Conservation (phyloP, 345 rosid genomes). For the Passiflora organensis region DNA sequence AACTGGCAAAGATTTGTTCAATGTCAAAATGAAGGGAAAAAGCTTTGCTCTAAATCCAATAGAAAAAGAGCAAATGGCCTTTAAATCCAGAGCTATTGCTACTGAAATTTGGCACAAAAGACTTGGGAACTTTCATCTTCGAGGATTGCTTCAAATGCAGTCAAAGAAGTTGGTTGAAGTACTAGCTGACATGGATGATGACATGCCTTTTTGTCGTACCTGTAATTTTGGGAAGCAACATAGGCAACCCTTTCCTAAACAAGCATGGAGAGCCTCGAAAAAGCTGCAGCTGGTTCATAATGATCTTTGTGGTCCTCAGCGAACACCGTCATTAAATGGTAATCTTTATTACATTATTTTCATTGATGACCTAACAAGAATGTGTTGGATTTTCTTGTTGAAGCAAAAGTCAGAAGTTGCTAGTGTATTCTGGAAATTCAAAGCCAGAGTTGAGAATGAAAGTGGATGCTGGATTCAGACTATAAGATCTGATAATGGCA, state of each 20-base stretch:
- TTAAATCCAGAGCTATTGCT: no score
- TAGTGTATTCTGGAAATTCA: neutral
- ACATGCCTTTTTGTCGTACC: neutral
- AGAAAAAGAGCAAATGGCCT: no score
- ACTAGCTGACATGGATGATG: neutral
- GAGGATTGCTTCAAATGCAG: no score
- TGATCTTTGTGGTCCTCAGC: neutral
- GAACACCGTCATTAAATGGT: neutral
- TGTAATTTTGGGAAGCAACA: neutral
- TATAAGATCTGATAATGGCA: neutral
- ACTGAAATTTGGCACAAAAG: no score
- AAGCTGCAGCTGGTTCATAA: neutral
- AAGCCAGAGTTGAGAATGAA: neutral
- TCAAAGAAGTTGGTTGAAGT: no score
- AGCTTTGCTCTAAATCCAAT: no score
- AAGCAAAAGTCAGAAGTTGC: neutral
- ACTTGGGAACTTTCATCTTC: no score
- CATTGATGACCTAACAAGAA: neutral
- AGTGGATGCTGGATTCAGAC: neutral
- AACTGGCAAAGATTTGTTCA: no score
- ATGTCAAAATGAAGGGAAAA: no score
- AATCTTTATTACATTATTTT: neutral
- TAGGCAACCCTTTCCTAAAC: neutral
- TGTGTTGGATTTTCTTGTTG: neutral
- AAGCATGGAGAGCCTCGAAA: neutral